A percentile compares a stretch with the other conserved stretches of the same genome.
phyloP scores from a whole-genome alignment of 495 filamentous ascomycete species.

The Beverwykella pulmonaria region DNA sequence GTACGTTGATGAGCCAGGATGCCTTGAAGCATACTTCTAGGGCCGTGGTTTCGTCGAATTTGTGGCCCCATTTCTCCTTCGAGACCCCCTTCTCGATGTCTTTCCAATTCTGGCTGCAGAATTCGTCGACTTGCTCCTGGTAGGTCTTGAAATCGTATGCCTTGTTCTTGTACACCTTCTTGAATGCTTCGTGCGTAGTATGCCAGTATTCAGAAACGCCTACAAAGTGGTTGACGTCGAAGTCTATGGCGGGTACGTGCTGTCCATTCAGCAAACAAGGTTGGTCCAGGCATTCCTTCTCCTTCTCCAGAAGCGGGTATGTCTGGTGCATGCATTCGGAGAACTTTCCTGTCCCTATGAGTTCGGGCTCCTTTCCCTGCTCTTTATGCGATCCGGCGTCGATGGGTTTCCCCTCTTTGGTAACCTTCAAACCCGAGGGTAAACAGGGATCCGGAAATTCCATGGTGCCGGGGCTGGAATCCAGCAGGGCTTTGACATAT shows the following conservation, averaged over 20 bases:
- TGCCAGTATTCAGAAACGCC: conserved; percentile 99
- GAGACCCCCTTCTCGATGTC: conserved; percentile 67
- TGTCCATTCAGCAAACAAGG: conserved; percentile 88
- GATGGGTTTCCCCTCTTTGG: conserved; percentile 50
- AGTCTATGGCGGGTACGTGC: conserved; percentile 95
- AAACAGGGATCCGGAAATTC: conserved; percentile 93
- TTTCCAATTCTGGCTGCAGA: conserved; percentile 82
- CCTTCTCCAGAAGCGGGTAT: conserved; percentile 86
- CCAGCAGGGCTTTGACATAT: conserved; percentile 72
- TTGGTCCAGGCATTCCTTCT: conserved; percentile 76
- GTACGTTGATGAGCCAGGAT: conserved; percentile 93
- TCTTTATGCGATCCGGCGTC: conserved; percentile 46
- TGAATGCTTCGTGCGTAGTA: conserved; percentile 93
- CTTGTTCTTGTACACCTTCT: conserved; percentile 75
- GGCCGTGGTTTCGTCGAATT: conserved; percentile 72
- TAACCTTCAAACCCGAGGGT: conserved; percentile 72
- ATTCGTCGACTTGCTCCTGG: conserved; percentile 79
- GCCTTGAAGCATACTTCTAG: conserved; percentile 96
- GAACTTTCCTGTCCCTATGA: conserved; percentile 84
- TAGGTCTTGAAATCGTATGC: conserved; percentile 92
- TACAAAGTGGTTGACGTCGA: conserved; percentile 96
- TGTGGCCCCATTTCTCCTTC: conserved; percentile 71
- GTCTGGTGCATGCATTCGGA: conserved; percentile 81
- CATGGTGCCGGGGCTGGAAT: conserved; percentile 54
- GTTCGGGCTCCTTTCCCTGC: conserved; percentile 47